Evolutionary conservation across 768 basidiomycete genomes (phyloP).

Genomic region (Leccinum subgranulosum): DNA sequence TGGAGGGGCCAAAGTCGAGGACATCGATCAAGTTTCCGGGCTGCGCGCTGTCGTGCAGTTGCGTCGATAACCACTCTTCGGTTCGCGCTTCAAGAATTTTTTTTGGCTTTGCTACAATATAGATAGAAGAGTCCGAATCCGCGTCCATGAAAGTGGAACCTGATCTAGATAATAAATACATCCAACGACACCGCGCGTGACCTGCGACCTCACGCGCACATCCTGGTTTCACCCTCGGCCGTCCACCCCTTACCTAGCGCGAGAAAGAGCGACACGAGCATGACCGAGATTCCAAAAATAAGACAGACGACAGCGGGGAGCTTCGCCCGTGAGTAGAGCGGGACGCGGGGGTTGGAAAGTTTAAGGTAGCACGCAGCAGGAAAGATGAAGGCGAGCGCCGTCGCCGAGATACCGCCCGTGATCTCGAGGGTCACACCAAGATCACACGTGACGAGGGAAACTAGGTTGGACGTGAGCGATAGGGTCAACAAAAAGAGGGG

Average conservation of each 20-base stretch:
- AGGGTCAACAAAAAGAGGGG: not conserved
- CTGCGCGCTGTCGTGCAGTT: constrained; percentile 40
- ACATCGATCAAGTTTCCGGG: constrained; percentile 53
- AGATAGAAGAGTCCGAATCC: not conserved
- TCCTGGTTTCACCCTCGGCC: constrained; percentile 63
- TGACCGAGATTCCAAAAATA: constrained; percentile 70
- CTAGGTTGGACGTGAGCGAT: constrained; percentile 38
- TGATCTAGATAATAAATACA: constrained; percentile 18
- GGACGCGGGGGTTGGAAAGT: constrained; percentile 51
- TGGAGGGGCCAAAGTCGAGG: constrained; percentile 64
- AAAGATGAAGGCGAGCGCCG: constrained; percentile 90
- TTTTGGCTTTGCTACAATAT: not conserved
- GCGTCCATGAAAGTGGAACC: constrained; percentile 1
- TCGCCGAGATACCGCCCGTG: constrained; percentile 93
- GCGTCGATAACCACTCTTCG: constrained; percentile 11
- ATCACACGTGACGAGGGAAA: constrained; percentile 91
- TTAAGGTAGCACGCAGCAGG: constrained; percentile 85
- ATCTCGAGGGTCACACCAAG: constrained; percentile 98
- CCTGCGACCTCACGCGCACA: constrained; percentile 71
- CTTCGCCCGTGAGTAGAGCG: constrained; percentile 70
- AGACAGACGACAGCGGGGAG: constrained; percentile 74
- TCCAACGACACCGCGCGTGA: constrained; percentile 15
- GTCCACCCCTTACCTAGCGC: constrained; percentile 81
- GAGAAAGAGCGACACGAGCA: constrained; percentile 73
- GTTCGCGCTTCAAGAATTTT: not conserved